phyloP scores from a whole-genome alignment of 1,284 basidiomycete genomes.

The Lentinula novae-zelandiae region DNA sequence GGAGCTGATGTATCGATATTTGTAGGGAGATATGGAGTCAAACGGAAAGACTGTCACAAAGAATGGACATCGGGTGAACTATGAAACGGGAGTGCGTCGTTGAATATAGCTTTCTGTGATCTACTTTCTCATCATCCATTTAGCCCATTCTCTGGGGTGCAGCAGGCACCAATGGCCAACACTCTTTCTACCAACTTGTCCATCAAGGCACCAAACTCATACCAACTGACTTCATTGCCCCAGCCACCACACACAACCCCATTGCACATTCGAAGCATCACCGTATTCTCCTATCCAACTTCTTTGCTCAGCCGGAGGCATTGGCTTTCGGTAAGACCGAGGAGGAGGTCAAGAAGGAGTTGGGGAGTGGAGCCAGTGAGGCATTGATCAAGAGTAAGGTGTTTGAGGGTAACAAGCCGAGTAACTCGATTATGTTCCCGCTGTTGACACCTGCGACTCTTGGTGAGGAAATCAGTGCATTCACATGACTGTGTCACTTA shows the following conservation, averaged over 20 bases:
- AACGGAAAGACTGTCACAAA: conserved; percentile 98
- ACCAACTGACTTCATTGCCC: conserved; percentile 94
- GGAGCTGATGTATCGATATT: not conserved
- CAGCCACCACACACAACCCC: conserved; percentile 92
- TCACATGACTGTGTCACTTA: not conserved
- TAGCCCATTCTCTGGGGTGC: conserved; percentile 99
- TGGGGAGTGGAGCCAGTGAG: conserved; percentile 74
- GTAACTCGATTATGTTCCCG: conserved; percentile 96
- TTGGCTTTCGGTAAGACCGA: conserved; percentile 98
- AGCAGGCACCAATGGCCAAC: conserved; percentile 96
- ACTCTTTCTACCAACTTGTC: conserved; percentile 98
- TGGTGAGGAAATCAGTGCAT: conserved; percentile 36
- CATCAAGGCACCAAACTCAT: conserved; percentile 95
- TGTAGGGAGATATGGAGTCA: conserved; percentile 93
- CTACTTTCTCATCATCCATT: not conserved
- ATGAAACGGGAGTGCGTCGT: conserved; percentile 86
- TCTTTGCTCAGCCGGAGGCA: conserved; percentile 97
- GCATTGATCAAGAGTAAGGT: conserved; percentile 95
- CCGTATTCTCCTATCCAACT: conserved; percentile 96
- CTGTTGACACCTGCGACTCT: conserved; percentile 88
- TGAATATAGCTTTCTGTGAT: not conserved
- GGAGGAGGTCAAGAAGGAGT: conserved; percentile 80
- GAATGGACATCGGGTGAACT: conserved; percentile 86
- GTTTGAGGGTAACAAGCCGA: conserved; percentile 96
- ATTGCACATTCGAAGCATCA: conserved; percentile 87